A percentile compares a stretch with the other conserved stretches of the same genome.
These are phyloP conservation scores for Mallotus nudiflorus DNA, from an alignment of 345 rosid genomes.

Conservation along the genomic window DNA sequence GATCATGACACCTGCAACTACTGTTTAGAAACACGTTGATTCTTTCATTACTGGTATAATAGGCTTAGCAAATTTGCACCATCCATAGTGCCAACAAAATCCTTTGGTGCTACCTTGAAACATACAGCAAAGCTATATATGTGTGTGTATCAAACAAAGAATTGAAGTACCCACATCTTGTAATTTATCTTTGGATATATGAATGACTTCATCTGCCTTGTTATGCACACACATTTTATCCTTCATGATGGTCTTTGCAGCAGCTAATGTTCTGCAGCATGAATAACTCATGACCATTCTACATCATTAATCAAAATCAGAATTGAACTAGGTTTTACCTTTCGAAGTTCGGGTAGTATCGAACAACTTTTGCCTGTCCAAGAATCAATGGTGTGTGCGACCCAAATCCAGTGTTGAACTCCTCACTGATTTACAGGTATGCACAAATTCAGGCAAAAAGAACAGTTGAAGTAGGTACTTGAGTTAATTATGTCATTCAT, in stretches of 20 bases:
- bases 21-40: background rate
- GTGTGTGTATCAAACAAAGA: background rate
- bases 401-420: constrained; percentile 94
- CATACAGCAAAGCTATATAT: background rate
- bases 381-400: constrained; percentile 91
- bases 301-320: background rate
- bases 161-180: constrained; percentile 53
- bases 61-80: too few species aligned
- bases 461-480: constrained; percentile 5
- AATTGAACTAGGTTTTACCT: constrained; percentile 49
- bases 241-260: constrained; percentile 73
- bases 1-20: background rate
- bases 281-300: constrained; percentile 20
- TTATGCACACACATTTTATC: constrained; percentile 63
- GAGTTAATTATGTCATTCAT: constrained; percentile 11
- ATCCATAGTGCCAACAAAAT: background rate
- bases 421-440: constrained; percentile 60
- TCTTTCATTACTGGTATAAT: background rate
- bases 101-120: background rate
- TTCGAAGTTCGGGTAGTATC: constrained; percentile 73
- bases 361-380: constrained; percentile 89
- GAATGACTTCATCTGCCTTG: constrained; percentile 61
- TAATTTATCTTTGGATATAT: constrained; percentile 65
- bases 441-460: background rate
- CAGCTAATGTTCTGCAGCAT: constrained; percentile 63